A percentile compares a stretch with the other conserved stretches of the same genome.
phyloP scores from a whole-genome alignment of 2,329 filamentous ascomycete species.

The Arthrobotrys conoides region DNA sequence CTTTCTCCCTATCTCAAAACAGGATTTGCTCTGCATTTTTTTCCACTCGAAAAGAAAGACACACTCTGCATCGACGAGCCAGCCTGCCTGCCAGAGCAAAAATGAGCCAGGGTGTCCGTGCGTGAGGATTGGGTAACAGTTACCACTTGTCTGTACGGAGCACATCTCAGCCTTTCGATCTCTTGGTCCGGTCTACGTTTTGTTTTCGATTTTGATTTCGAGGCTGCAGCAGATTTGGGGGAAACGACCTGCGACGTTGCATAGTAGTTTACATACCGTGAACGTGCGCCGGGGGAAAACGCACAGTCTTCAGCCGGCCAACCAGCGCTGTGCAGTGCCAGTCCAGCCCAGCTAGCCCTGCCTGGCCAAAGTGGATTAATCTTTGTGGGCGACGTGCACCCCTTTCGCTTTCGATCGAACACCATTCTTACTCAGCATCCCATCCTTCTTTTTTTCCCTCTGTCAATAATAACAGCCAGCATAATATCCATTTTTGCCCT shows the following conservation, averaged over 20 bases:
- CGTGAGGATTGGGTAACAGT: conserved; percentile 20
- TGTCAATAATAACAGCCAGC: conserved; percentile 19
- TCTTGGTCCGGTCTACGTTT: background rate
- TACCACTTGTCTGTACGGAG: conserved; percentile 3
- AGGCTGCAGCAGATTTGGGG: conserved; percentile 6
- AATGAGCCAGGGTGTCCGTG: conserved; percentile 26
- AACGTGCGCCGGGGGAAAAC: conserved; percentile 14
- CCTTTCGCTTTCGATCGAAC: conserved; percentile 31
- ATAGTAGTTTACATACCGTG: conserved; percentile 17
- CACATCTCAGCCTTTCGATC: conserved; percentile 1
- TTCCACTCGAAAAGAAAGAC: conserved; percentile 16
- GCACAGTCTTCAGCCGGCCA: conserved; percentile 24
- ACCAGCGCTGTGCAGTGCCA: conserved; percentile 13
- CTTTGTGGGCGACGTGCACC: conserved; percentile 14
- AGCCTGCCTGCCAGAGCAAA: conserved; percentile 8
- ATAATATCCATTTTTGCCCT: conserved; percentile 23
- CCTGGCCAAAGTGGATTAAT: conserved; percentile 8
- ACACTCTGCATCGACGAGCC: background rate
- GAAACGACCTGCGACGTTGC: conserved; percentile 5
- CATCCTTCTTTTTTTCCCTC: conserved; percentile 14
- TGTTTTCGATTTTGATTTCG: conserved; percentile 17
- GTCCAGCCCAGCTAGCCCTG: conserved; percentile 3
- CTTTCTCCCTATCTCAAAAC: conserved; percentile 34
- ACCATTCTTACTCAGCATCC: conserved; percentile 31
- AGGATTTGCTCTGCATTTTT: conserved; percentile 34